Percentiles rank a stretch among this genome's conserved stretches.
Evolutionary conservation across 2,329 filamentous ascomycete species (phyloP).

Genomic region (Coniosporium tulheliwenetii): DNA sequence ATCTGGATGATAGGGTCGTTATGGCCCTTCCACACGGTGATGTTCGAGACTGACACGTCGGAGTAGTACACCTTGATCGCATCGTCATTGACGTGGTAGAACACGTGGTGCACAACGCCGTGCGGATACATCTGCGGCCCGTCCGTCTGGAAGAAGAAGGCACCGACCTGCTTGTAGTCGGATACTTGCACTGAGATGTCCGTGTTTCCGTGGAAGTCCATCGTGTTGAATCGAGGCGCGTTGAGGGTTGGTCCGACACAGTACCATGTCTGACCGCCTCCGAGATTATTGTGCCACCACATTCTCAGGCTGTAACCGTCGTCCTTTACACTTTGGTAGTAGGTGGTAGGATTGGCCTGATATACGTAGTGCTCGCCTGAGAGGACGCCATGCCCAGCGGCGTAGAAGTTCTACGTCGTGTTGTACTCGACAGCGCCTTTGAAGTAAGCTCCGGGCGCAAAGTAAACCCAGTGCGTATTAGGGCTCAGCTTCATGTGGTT

Average conservation of each 20-base stretch:
- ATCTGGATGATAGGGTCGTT: constrained; percentile 20
- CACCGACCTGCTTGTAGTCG: constrained; percentile 24
- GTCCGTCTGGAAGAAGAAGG: constrained; percentile 22
- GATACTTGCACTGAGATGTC: constrained; percentile 11
- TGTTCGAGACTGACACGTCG: constrained; percentile 8
- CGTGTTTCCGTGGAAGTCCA: constrained; percentile 13
- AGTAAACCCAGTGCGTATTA: constrained; percentile 13
- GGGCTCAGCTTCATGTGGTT: constrained; percentile 9
- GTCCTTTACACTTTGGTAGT: constrained; percentile 14
- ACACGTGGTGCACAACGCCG: constrained; percentile 15
- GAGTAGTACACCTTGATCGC: constrained; percentile 21
- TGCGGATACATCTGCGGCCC: constrained; percentile 19
- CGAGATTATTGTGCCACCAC: constrained; percentile 11
- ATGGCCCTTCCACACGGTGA: constrained; percentile 16
- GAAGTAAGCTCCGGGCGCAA: constrained; percentile 19
- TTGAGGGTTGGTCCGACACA: constrained; percentile 15
- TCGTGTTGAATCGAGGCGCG: constrained; percentile 21
- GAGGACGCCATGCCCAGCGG: constrained; percentile 20
- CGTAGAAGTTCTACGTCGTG: constrained; percentile 11
- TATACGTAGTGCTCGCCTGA: constrained; percentile 24
- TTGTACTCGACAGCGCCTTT: constrained; percentile 21
- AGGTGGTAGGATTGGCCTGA: constrained; percentile 16
- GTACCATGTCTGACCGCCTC: constrained; percentile 10
- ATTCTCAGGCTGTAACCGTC: constrained; percentile 16
- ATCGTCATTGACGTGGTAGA: constrained; percentile 21